Conservation (phyloP, 2,329 filamentous ascomycete genomes). For the Thelonectria discophora region DNA sequence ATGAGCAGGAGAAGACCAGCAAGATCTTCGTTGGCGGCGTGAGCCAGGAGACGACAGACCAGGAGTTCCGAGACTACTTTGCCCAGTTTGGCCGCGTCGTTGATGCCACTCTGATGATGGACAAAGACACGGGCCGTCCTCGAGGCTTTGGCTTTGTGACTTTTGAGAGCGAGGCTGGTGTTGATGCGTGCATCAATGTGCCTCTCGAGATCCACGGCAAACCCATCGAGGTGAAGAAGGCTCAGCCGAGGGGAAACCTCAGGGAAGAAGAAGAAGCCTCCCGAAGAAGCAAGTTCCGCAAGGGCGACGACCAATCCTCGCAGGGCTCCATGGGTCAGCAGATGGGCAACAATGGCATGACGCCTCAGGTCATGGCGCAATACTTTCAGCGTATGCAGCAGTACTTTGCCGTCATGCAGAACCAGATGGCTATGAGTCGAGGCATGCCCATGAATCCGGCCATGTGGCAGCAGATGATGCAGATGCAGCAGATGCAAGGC, state of each 20-base stretch:
- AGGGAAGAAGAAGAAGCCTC: constrained; percentile 85
- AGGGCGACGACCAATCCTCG: constrained; percentile 57
- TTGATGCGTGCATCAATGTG: constrained; percentile 86
- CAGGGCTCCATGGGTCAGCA: constrained; percentile 53
- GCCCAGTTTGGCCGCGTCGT: constrained; percentile 95
- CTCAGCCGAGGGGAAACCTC: constrained; percentile 93
- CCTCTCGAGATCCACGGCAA: constrained; percentile 94
- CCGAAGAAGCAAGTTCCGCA: constrained; percentile 68
- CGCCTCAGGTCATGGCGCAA: constrained; percentile 96
- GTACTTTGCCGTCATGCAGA: constrained; percentile 94
- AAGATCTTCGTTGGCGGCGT: constrained; percentile 99
- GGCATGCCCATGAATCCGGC: constrained; percentile 77
- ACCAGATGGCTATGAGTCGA: constrained; percentile 87
- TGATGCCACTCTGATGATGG: constrained; percentile 99
- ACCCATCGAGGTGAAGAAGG: constrained; percentile 97
- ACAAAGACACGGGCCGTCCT: constrained; percentile 97
- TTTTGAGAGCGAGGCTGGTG: constrained; percentile 94
- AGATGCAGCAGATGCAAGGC: constrained; percentile 75
- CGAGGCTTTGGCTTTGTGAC: constrained; percentile 98
- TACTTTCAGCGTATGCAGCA: constrained; percentile 99
- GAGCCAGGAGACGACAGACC: constrained; percentile 94
- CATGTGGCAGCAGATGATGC: constrained; percentile 80
- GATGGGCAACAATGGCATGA: constrained; percentile 73
- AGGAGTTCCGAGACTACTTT: constrained; percentile 97
- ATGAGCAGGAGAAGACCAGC: constrained; percentile 97